Evolutionary conservation across 1,284 basidiomycete genomes (phyloP).

Genomic region (Ceratobasidium sp.): DNA sequence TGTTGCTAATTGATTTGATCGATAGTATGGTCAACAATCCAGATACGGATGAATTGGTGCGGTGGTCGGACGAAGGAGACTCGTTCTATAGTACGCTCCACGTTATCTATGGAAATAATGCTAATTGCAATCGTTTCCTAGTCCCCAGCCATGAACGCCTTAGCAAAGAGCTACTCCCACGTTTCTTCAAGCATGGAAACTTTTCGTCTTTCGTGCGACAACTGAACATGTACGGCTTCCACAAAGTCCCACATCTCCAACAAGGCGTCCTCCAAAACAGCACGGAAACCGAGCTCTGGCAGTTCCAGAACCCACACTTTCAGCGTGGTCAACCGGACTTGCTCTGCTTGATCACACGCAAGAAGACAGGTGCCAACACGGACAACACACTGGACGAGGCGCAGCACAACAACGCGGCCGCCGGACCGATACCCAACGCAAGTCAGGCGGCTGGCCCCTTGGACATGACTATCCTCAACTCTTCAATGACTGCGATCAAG

Average conservation of each 20-base stretch:
- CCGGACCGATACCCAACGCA: conserved; percentile 43
- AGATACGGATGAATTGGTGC: conserved; percentile 83
- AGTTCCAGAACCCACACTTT: conserved; percentile 93
- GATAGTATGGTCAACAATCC: conserved; percentile 91
- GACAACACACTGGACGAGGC: conserved; percentile 50
- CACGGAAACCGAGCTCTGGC: conserved; percentile 89
- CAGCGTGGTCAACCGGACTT: conserved; percentile 90
- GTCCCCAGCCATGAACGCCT: conserved; percentile 99
- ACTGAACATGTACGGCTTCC: conserved; percentile 98
- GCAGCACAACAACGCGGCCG: conserved; percentile 32
- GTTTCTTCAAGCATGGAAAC: conserved; percentile 97
- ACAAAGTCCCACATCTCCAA: conserved; percentile 96
- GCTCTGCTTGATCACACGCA: conserved; percentile 88
- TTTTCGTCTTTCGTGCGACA: conserved; percentile 95
- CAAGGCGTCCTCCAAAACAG: conserved; percentile 91
- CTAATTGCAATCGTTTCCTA: conserved; percentile 82
- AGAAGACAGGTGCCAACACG: conserved; percentile 64
- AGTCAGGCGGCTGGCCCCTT: conserved; percentile 63
- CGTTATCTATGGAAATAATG: background rate
- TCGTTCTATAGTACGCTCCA: conserved; percentile 82
- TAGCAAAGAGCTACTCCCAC: conserved; percentile 92
- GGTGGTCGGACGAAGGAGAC: conserved; percentile 90
- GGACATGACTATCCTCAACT: conserved; percentile 82
- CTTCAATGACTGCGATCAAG: conserved; percentile 89
- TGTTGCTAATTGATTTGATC: background rate